phyloP scores from a whole-genome alignment of 1,139 yeast genomes.

The Geotrichum cucujoidarum region DNA sequence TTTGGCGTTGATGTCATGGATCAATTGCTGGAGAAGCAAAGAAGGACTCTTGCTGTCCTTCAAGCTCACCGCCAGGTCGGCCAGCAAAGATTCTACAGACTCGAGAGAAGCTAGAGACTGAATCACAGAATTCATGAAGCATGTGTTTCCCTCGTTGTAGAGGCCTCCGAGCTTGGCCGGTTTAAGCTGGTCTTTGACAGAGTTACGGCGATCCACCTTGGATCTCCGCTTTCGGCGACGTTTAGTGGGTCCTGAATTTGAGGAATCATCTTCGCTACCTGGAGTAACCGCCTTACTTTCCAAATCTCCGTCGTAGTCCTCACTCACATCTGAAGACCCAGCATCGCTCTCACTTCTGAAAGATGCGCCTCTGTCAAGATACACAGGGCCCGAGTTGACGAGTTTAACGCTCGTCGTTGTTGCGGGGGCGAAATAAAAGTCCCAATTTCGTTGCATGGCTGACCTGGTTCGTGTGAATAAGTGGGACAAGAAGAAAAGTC shows the following conservation, averaged over 20 bases:
- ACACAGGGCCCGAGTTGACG: no score
- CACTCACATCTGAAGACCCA: not conserved
- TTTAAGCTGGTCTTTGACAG: constrained; percentile 6
- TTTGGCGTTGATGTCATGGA: constrained; percentile 37
- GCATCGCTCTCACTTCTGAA: not conserved
- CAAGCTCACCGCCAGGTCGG: constrained; percentile 32
- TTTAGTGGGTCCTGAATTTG: not conserved
- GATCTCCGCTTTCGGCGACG: not conserved
- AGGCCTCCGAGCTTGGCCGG: constrained; percentile 62
- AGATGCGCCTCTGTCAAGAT: no score
- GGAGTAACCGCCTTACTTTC: not conserved
- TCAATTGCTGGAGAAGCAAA: constrained; percentile 27
- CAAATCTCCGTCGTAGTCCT: constrained; percentile 1
- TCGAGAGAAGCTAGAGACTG: constrained; percentile 78
- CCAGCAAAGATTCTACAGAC: constrained; percentile 54
- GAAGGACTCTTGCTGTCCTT: not conserved
- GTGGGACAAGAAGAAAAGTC: no score
- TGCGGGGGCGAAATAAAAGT: no score
- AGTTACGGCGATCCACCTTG: constrained; percentile 2
- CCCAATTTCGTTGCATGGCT: no score
- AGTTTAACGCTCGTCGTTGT: no score
- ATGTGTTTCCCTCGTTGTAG: constrained; percentile 84
- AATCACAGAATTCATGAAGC: constrained; percentile 87
- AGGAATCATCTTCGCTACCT: not conserved
- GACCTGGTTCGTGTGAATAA: no score